Evolutionary conservation across 2,329 filamentous ascomycete genomes (phyloP).

Genomic region (Xylariaceae sp.): DNA sequence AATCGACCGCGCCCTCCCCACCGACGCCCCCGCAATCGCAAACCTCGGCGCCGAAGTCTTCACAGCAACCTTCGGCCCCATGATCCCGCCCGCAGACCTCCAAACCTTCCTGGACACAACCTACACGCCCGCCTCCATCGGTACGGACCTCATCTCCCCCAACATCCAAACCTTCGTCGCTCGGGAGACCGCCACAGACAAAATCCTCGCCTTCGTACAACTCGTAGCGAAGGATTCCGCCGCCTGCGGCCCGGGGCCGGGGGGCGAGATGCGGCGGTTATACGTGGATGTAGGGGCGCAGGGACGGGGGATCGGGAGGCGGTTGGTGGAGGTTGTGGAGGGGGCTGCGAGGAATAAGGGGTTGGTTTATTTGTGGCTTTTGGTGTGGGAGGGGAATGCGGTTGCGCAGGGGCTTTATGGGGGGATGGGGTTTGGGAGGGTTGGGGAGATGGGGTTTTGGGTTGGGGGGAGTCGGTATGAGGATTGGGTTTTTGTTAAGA

Average conservation of each 20-base stretch:
- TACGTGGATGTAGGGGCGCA: constrained; percentile 29
- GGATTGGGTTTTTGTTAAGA: constrained; percentile 26
- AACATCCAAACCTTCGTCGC: constrained; percentile 5
- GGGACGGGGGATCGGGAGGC: constrained; percentile 28
- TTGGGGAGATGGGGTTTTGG: constrained; percentile 24
- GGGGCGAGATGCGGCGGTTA: constrained; percentile 24
- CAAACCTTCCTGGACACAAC: too few relatives aligned
- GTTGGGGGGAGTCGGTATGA: constrained; percentile 23
- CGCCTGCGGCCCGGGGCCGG: too few relatives aligned
- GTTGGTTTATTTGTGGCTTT: constrained; percentile 27
- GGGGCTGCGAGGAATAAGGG: constrained; percentile 25
- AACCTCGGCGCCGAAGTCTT: too few relatives aligned
- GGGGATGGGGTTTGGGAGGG: constrained; percentile 23
- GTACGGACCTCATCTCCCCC: too few relatives aligned
- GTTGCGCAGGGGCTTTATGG: constrained; percentile 25
- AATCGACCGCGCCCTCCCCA: too few relatives aligned
- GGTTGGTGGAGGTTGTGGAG: constrained; percentile 27
- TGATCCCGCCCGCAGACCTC: too few relatives aligned
- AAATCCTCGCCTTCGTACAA: constrained; percentile 27
- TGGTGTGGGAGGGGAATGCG: constrained; percentile 28
- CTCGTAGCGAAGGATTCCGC: constrained; percentile 18
- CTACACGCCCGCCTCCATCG: too few relatives aligned
- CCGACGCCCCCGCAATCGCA: too few relatives aligned
- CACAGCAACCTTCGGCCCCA: too few relatives aligned
- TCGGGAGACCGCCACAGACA: constrained; percentile 16